Evolutionary conservation across 257 asterid genomes (phyloP), one percentile per base, ranked within the genome.

Genomic region (Cynanchum wilfordii): DNA sequence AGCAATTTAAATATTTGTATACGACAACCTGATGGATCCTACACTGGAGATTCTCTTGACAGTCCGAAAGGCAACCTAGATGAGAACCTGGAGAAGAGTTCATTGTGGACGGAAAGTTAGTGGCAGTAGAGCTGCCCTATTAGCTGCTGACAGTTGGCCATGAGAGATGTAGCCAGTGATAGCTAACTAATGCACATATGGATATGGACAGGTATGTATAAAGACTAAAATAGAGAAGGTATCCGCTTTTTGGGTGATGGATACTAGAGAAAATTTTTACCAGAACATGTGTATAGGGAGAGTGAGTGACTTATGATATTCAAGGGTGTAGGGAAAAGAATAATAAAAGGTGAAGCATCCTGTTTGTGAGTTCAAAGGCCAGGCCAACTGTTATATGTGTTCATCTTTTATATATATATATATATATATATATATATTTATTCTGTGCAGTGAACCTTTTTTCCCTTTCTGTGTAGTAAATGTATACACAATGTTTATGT

Each of bases 21-120:
- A 77, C 86, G 96, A 47, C 95, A 83, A 76, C 92, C 93, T 24
- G 98, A 93, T 78, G 97, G 98, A 40, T 85, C 96, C 24, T 93
- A 90, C 56, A 65, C 67, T 10, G 97, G 97, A 68, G 98, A 93
- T 79, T 84, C 96, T 75, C 86, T 93, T 69, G 95, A 90, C 73
- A 89, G 96, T 85, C 95, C 97, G 42, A 85, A 66, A 62, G 85
- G 89, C 10, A 83, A 80, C 74, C 75, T 81, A 16, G 89, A 90
- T 15, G 90, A 79, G 70, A 78, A 52, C 74, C 75, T 70, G 16
- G 87, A 80, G 82, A 71, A 57, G 45, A 62, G 54, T 72, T 71
- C 75, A 76, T 69, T 52, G 52, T 71, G 50, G 55, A 8, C 70
- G 11, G 62, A 65, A 68, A 69, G 75, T 63, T 63, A 70, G 75